Evolutionary conservation across 1,139 yeast genomes (phyloP), one percentile per base, ranked within the genome.

Genomic region (Nakaseomyces glabratus): DNA sequence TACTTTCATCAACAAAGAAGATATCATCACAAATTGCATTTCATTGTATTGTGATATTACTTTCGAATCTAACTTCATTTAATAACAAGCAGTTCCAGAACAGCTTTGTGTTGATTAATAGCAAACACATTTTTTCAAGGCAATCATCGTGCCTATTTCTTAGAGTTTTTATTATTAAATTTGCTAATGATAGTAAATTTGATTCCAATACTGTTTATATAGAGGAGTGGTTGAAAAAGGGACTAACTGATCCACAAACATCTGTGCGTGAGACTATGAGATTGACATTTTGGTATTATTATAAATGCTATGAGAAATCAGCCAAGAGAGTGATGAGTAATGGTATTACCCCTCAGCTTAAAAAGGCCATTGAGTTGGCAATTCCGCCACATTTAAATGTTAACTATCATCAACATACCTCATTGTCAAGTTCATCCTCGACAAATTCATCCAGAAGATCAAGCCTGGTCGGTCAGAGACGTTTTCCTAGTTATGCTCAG

Each of bases 231-330:
- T 53, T 86, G 2, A 46, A 61, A 4, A 77, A 72, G 48, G 76
- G 93, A 21, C 62, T 90, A 2, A 59, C 73, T 1, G 97, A 90
- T 57, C 84, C 95, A 0, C 81, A 82, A 40, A 86, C 93, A 0
- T 64, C 69, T 0, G 96, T 84, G 0, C 68, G 96, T 42, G 93
- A 76, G 47, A 65, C 74, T 0, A 82, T 82, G 61, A 71, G 95
- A 51, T 64, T 65, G 7, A 68, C 86, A 0, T 88, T 71, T 50
- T 86, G 95, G 95, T 65, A 72, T 14, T 71, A 73, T 41, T 67
- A 69, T 45, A 65, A 65, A 26, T 46, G 63, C 2, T 73, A 69
- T 60, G 72, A 77, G 1, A 50, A 51, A 1, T 62, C 62, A 5
- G 68, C 64, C 1, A 60, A 57, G n/a, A 41, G 43, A 9, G 44